Percentiles rank a stretch among this genome's conserved stretches.
Evolutionary conservation across 768 basidiomycete species (phyloP).

Genomic region (Leccinellum albellum): DNA sequence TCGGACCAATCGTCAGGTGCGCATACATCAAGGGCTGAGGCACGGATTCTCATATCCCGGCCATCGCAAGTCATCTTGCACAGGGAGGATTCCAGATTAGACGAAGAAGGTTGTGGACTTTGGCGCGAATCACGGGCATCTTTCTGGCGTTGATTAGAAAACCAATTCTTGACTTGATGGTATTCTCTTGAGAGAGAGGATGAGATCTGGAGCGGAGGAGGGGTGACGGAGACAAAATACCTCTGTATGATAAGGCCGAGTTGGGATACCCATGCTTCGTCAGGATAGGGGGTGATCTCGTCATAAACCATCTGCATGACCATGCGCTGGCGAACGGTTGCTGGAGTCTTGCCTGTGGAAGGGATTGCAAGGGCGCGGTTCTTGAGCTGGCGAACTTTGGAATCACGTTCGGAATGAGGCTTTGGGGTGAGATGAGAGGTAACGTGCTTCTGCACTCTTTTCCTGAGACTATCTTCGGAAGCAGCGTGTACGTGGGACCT

Average conservation of each 20-base stretch:
- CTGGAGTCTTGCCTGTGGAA: constrained; percentile 44
- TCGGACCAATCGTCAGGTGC: constrained; percentile 53
- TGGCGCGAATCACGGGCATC: constrained; percentile 37
- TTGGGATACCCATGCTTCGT: constrained; percentile 57
- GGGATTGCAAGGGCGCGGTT: constrained; percentile 30
- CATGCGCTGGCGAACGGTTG: constrained; percentile 50
- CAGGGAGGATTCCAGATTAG: constrained; percentile 34
- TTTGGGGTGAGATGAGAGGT: constrained; percentile 17
- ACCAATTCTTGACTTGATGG: constrained; percentile 65
- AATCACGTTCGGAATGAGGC: constrained; percentile 29
- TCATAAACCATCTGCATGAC: constrained; percentile 63
- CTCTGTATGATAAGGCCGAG: constrained; percentile 55
- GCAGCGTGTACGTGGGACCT: constrained; percentile 19
- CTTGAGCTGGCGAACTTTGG: constrained; percentile 30
- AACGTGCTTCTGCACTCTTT: constrained; percentile 23
- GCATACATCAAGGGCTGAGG: constrained; percentile 44
- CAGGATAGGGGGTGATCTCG: constrained; percentile 63
- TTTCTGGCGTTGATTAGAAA: constrained; percentile 59
- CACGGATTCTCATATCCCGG: constrained; percentile 45
- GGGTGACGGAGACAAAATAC: constrained; percentile 32
- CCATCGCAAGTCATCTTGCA: constrained; percentile 35
- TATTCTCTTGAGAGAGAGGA: constrained; percentile 39
- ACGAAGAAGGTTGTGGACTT: constrained; percentile 31
- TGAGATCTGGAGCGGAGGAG: constrained; percentile 2
- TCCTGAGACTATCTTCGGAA: constrained; percentile 29